Conservation (phyloP, 2,329 filamentous ascomycete genomes). For the Ophiostoma australiae region DNA sequence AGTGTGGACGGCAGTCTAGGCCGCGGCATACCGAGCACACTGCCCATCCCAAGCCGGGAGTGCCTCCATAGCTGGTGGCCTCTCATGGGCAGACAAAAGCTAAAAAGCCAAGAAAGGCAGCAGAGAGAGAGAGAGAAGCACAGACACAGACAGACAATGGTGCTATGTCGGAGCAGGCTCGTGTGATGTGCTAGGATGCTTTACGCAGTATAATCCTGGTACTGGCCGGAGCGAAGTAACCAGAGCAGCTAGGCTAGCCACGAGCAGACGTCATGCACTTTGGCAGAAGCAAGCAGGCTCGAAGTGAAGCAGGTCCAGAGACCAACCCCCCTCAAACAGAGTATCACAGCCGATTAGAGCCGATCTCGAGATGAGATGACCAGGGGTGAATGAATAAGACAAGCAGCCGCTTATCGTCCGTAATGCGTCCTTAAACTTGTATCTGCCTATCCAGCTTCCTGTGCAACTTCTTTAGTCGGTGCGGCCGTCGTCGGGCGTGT, state of each 20-base stretch:
- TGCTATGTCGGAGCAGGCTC: slow-evolving; percentile 8
- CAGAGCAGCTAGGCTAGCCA: neutral
- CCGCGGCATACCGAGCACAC: neutral
- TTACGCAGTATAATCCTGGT: neutral
- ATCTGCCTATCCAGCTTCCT: neutral
- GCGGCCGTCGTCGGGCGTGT: neutral
- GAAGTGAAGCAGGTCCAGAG: neutral
- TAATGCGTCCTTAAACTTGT: neutral
- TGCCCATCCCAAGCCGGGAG: neutral
- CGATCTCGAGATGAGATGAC: neutral
- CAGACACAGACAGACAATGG: neutral
- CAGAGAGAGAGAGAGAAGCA: neutral
- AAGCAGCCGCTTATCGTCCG: neutral
- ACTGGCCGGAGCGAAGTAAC: neutral
- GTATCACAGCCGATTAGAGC: neutral
- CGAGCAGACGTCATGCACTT: neutral
- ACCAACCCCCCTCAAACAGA: neutral
- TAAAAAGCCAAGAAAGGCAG: neutral
- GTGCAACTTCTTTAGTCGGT: neutral
- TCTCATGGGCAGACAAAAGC: neutral
- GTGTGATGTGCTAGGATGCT: neutral
- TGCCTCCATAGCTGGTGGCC: neutral
- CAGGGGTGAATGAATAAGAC: neutral
- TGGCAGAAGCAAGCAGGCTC: neutral
- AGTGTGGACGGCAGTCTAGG: neutral